phyloP scores from a whole-genome alignment of 2,329 filamentous ascomycete genomes.

The Rutstroemia sydowiana region DNA sequence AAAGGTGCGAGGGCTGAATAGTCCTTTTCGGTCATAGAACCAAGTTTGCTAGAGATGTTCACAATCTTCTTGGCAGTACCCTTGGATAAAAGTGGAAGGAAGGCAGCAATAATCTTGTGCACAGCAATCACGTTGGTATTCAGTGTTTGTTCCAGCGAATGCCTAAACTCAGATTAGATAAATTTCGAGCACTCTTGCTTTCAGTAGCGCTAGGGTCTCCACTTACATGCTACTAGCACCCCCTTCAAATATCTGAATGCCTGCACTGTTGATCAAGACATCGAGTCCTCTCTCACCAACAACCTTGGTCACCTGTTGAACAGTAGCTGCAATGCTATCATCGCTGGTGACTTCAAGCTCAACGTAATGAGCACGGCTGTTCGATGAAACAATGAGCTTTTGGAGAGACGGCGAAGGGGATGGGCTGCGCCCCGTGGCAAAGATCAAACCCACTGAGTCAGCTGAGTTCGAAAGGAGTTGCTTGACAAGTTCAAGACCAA shows the following conservation, averaged over 20 bases:
- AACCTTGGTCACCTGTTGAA: background rate
- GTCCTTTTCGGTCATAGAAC: too few species aligned
- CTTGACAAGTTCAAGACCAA: background rate
- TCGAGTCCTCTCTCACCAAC: background rate
- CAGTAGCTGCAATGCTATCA: background rate
- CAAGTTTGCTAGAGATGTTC: too few species aligned
- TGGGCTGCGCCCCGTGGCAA: background rate
- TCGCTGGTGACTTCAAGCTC: background rate
- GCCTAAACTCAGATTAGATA: too few species aligned
- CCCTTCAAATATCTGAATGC: too few species aligned
- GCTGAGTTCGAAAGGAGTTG: background rate
- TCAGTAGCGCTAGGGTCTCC: too few species aligned
- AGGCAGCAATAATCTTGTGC: background rate
- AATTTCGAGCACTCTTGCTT: too few species aligned
- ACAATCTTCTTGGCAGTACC: background rate
- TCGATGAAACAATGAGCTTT: background rate
- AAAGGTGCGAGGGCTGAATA: background rate
- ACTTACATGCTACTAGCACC: too few species aligned
- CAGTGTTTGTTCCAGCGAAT: background rate
- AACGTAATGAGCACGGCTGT: background rate
- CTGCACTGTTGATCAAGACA: background rate
- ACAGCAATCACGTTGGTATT: background rate
- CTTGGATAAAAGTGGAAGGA: background rate
- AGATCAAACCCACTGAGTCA: background rate
- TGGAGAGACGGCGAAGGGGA: background rate